Conservation (phyloP, 2,329 filamentous ascomycete genomes). For the Phoma sp. region DNA sequence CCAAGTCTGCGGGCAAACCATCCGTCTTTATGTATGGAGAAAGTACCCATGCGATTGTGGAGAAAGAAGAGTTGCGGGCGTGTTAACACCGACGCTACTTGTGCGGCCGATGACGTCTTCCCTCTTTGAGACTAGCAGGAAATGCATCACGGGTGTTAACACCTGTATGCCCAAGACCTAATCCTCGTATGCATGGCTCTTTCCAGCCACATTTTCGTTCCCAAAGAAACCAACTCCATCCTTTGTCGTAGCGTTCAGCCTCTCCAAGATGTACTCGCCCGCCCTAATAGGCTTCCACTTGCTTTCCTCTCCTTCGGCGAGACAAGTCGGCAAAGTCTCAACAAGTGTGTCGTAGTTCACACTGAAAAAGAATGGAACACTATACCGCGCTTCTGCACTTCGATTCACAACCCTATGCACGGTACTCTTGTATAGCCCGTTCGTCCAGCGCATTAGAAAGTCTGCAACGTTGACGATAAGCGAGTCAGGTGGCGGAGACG, state of each 20-base stretch:
- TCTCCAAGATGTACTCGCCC: conserved; percentile 50
- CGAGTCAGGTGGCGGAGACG: conserved; percentile 50
- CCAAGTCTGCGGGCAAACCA: background rate
- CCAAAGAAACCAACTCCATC: conserved; percentile 38
- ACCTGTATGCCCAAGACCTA: background rate
- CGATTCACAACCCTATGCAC: conserved; percentile 58
- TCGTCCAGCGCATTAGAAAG: conserved; percentile 59
- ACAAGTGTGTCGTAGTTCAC: conserved; percentile 51
- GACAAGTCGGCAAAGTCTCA: conserved; percentile 49
- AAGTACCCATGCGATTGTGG: no score
- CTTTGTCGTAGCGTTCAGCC: conserved; percentile 43
- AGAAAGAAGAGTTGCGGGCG: no score
- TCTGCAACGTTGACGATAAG: conserved; percentile 62
- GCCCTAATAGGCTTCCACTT: conserved; percentile 47
- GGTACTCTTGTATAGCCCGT: conserved; percentile 57
- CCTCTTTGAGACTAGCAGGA: no score
- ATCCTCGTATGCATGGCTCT: background rate
- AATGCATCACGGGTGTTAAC: background rate
- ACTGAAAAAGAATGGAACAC: conserved; percentile 57
- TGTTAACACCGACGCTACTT: no score
- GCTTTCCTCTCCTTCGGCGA: conserved; percentile 40
- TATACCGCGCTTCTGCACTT: conserved; percentile 49
- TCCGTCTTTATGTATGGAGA: no score
- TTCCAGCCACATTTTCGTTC: conserved; percentile 13
- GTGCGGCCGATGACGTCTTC: no score